Conservation (phyloP, 2,329 filamentous ascomycete genomes). For the Diaporthe amygdali region DNA sequence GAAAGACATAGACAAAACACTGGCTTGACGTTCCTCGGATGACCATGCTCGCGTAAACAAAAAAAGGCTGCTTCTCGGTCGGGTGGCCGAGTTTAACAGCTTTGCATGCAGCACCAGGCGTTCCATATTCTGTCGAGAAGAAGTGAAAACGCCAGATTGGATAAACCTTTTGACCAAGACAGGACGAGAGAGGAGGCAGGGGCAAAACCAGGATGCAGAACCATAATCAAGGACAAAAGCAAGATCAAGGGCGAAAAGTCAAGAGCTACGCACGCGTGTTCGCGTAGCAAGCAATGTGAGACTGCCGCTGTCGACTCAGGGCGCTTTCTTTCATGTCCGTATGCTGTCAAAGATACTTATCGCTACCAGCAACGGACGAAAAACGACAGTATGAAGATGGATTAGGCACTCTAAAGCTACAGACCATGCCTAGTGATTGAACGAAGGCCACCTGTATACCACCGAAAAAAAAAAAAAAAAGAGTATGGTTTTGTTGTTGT, state of each 20-base stretch:
- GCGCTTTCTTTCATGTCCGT: not conserved
- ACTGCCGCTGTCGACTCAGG: not conserved
- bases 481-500: constrained; percentile 20
- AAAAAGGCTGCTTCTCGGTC: constrained; percentile 71
- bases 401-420: constrained; percentile 25
- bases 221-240: no score
- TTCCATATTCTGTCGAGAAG: constrained; percentile 50
- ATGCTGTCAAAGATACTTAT: not conserved
- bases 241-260: no score
- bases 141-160: no score
- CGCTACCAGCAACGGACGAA: not conserved
- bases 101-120: constrained; percentile 59
- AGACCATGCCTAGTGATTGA: constrained; percentile 21
- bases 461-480: constrained; percentile 17
- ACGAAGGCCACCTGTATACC: constrained; percentile 20
- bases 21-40: constrained; percentile 60
- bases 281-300: not conserved
- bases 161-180: no score
- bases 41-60: constrained; percentile 74
- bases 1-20: no score
- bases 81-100: constrained; percentile 65
- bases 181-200: no score
- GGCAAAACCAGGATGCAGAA: no score
- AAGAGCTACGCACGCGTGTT: not conserved
- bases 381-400: constrained; percentile 20